These are phyloP conservation scores for Circinella minor DNA, from an alignment of 371 early-diverging fungal species.

Conservation along the genomic window DNA sequence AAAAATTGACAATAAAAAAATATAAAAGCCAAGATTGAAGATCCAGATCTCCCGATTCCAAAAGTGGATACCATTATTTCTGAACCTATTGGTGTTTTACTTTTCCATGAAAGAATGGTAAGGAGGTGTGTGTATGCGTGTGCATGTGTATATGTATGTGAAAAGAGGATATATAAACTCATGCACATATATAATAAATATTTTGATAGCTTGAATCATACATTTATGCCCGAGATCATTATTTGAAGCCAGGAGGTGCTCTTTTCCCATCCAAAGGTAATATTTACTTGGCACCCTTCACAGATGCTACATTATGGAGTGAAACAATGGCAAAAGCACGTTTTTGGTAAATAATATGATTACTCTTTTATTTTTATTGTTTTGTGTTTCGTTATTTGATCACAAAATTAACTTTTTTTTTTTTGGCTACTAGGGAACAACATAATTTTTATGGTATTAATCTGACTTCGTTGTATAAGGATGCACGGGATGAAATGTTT, in stretches of 20 bases:
- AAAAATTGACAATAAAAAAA: too few relatives aligned
- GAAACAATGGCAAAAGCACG: constrained; percentile 93
- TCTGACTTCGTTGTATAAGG: constrained; percentile 79
- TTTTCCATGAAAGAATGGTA: constrained; percentile 95
- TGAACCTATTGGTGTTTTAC: constrained; percentile 95
- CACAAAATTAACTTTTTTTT: background rate
- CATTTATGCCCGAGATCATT: constrained; percentile 87
- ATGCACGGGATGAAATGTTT: constrained; percentile 88
- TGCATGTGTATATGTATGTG: too few relatives aligned
- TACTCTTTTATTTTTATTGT: too few relatives aligned
- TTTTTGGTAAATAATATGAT: constrained; percentile 62
- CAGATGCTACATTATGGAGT: constrained; percentile 83
- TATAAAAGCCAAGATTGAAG: constrained; percentile 83
- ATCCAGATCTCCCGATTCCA: constrained; percentile 68
- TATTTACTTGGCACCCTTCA: constrained; percentile 89
- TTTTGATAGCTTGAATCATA: constrained; percentile 74
- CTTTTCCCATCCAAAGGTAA: constrained; percentile 90
- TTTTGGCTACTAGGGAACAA: constrained; percentile 66
- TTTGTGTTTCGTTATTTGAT: too few relatives aligned
- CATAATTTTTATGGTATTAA: constrained; percentile 92
- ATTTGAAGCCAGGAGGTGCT: constrained; percentile 90
- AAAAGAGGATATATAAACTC: background rate
- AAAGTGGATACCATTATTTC: constrained; percentile 94
- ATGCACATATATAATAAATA: constrained; percentile 1
- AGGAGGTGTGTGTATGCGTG: background rate